Percentiles rank a stretch among this genome's conserved stretches.
phyloP scores from a whole-genome alignment of 805 yeast genomes.

The Millerozyma acaciae region DNA sequence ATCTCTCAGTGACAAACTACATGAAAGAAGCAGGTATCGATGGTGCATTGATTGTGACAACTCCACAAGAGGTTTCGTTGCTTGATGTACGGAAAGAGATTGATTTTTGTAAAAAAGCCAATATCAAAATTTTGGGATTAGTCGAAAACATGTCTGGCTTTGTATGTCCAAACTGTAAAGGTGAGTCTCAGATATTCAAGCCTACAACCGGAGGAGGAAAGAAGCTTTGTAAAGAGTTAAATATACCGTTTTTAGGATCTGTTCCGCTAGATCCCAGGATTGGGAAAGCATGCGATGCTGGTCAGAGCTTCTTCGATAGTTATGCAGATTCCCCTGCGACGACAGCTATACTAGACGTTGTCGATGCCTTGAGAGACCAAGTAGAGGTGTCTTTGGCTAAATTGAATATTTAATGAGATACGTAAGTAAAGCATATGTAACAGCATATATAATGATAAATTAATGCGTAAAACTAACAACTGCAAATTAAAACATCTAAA shows the following conservation, averaged over 20 bases:
- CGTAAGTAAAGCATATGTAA: no score
- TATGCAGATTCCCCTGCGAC: slow-evolving; percentile 94
- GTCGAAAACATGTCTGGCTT: slow-evolving; percentile 99
- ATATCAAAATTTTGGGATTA: slow-evolving; percentile 77
- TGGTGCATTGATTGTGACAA: slow-evolving; percentile 92
- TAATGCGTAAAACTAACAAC: no score
- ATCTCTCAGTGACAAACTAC: slow-evolving; percentile 81
- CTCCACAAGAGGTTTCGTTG: slow-evolving; percentile 96
- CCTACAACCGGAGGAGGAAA: slow-evolving; percentile 98
- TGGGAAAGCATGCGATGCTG: slow-evolving; percentile 83
- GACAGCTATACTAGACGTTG: slow-evolving; percentile 78
- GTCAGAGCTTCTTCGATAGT: slow-evolving; percentile 76
- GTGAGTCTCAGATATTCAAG: slow-evolving; percentile 83
- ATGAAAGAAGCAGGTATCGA: slow-evolving; percentile 88
- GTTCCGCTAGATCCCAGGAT: slow-evolving; percentile 96
- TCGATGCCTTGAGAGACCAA: slow-evolving; percentile 62
- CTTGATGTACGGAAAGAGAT: slow-evolving; percentile 94
- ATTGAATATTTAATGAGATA: slow-evolving; percentile 11
- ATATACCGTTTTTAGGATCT: slow-evolving; percentile 77
- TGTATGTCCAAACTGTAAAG: slow-evolving; percentile 92
- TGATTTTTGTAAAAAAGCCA: slow-evolving; percentile 90
- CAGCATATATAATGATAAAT: no score
- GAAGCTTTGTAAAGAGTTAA: slow-evolving; percentile 73
- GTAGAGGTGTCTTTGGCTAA: slow-evolving; percentile 32
- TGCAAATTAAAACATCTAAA: no score